Conservation (phyloP, 2,329 filamentous ascomycete genomes). For the Seiridium cupressi region DNA sequence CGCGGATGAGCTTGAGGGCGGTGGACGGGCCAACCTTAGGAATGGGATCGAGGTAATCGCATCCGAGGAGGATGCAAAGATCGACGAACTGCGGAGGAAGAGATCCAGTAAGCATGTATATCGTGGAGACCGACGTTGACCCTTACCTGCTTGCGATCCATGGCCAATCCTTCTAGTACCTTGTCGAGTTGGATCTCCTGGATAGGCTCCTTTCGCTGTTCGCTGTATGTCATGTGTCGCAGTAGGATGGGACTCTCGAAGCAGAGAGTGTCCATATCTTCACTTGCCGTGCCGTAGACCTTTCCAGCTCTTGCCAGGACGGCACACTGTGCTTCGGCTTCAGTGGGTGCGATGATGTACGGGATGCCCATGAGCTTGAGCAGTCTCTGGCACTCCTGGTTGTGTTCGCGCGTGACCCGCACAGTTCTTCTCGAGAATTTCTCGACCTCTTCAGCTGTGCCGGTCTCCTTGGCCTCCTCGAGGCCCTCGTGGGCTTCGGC, state of each 20-base stretch:
- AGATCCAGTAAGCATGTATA: background rate
- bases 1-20: slow-evolving; percentile 89
- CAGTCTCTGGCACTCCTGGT: slow-evolving; percentile 87
- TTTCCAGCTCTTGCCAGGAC: slow-evolving; percentile 86
- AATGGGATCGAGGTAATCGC: slow-evolving; percentile 95
- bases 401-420: slow-evolving; percentile 93
- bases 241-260: slow-evolving; percentile 91
- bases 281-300: slow-evolving; percentile 93
- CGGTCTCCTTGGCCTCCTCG: slow-evolving; percentile 95
- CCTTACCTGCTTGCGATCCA: slow-evolving; percentile 79
- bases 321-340: slow-evolving; percentile 96
- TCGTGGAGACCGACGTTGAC: background rate
- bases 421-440: slow-evolving; percentile 95
- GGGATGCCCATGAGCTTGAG: slow-evolving; percentile 95
- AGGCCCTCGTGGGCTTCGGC: slow-evolving; percentile 85
- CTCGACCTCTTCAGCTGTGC: slow-evolving; percentile 94
- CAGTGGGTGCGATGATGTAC: slow-evolving; percentile 91
- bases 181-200: slow-evolving; percentile 89
- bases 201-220: slow-evolving; percentile 96
- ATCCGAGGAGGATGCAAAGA: slow-evolving; percentile 94
- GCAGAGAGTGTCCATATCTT: slow-evolving; percentile 98
- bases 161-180: slow-evolving; percentile 80
- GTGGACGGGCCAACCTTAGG: slow-evolving; percentile 92
- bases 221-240: slow-evolving; percentile 92
- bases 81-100: slow-evolving; percentile 75